These are phyloP conservation scores for Fibroporia radiculosa DNA, from an alignment of 768 basidiomycete genomes.

Conservation along the genomic window DNA sequence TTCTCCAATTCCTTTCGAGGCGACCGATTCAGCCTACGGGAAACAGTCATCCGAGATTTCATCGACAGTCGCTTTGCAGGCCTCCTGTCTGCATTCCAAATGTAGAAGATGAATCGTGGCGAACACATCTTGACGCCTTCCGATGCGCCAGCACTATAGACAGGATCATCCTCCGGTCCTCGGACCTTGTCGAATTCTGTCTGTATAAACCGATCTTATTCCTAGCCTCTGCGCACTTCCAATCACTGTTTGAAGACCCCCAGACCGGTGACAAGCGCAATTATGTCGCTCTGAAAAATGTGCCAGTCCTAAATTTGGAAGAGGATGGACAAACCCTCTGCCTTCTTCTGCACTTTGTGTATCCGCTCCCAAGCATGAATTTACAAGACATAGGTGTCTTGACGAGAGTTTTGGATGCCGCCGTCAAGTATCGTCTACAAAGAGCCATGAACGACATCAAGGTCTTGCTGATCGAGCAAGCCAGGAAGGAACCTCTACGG, in stretches of 20 bases:
- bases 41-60: conserved; percentile 1
- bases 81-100: too few species aligned
- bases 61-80: neutral
- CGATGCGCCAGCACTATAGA: too few species aligned
- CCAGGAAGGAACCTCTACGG: neutral
- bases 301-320: too few species aligned
- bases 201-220: conserved; percentile 19
- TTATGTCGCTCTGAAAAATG: too few species aligned
- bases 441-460: neutral
- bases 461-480: neutral
- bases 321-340: too few species aligned
- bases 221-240: conserved; percentile 22
- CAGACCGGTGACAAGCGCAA: neutral
- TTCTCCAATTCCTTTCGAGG: too few species aligned
- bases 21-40: too few species aligned
- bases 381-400: neutral
- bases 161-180: conserved; percentile 20
- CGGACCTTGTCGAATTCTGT: conserved; percentile 19
- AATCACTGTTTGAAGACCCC: neutral
- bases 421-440: neutral
- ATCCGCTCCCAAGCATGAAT: neutral
- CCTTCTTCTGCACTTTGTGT: too few species aligned
- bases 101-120: neutral
- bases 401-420: neutral
- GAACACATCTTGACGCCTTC: neutral